Percentiles rank a stretch among this genome's conserved stretches.
Evolutionary conservation across 1,284 basidiomycete genomes (phyloP).

Genomic region (Ustanciosporium gigantosporum): DNA sequence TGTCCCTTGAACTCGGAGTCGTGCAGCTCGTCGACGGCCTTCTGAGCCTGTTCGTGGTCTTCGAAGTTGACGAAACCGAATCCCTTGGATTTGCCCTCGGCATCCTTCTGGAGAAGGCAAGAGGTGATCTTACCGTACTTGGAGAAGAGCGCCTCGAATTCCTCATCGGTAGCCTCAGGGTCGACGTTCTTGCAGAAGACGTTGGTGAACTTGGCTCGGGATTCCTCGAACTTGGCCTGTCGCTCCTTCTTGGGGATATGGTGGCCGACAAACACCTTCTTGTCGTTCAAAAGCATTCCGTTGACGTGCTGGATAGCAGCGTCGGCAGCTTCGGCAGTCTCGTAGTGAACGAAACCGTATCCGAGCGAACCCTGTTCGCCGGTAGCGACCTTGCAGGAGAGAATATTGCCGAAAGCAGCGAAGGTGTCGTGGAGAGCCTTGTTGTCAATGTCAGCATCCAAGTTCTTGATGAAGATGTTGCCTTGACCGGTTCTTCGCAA

Average conservation of each 20-base stretch:
- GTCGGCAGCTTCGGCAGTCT: slow-evolving; percentile 94
- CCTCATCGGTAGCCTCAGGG: slow-evolving; percentile 78
- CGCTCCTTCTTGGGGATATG: slow-evolving; percentile 93
- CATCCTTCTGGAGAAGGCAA: slow-evolving; percentile 73
- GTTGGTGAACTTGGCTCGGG: slow-evolving; percentile 95
- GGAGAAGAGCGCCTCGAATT: slow-evolving; percentile 82
- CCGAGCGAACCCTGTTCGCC: slow-evolving; percentile 58
- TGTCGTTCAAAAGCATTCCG: slow-evolving; percentile 96
- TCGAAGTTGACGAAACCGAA: slow-evolving; percentile 99
- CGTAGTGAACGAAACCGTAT: slow-evolving; percentile 99
- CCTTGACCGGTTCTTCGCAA: slow-evolving; percentile 99
- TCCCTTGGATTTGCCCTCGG: slow-evolving; percentile 85
- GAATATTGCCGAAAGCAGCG: slow-evolving; percentile 95
- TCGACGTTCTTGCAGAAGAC: slow-evolving; percentile 98
- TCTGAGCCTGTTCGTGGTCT: slow-evolving; percentile 85
- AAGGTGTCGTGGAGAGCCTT: slow-evolving; percentile 99
- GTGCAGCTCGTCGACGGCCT: slow-evolving; percentile 86
- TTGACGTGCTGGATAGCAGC: slow-evolving; percentile 93
- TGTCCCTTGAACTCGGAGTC: slow-evolving; percentile 83
- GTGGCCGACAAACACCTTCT: slow-evolving; percentile 86
- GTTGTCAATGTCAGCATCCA: slow-evolving; percentile 98
- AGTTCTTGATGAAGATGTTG: slow-evolving; percentile 99
- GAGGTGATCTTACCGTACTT: slow-evolving; percentile 87
- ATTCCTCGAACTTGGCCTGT: slow-evolving; percentile 87
- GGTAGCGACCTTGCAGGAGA: slow-evolving; percentile 96